Evolutionary conservation across 306 rosid genomes (phyloP).

Genomic region (Ochetophila trinervis): DNA sequence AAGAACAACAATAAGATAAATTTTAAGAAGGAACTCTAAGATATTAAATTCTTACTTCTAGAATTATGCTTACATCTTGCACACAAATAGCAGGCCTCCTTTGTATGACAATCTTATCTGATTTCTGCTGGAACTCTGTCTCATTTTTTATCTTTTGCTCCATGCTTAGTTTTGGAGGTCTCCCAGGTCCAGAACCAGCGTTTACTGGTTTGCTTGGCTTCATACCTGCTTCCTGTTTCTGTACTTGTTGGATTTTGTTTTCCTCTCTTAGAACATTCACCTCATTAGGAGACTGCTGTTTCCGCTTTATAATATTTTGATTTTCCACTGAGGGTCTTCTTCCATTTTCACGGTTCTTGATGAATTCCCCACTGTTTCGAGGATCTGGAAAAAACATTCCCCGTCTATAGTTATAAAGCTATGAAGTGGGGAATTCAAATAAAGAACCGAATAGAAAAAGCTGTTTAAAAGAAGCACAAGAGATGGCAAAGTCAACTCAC

Average conservation of each 20-base stretch:
- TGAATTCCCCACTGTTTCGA: constrained; percentile 49
- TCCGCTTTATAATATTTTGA: constrained; percentile 41
- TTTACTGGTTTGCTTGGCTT: constrained; percentile 48
- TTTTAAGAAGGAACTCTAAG: constrained; percentile 6
- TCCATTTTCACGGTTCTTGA: constrained; percentile 47
- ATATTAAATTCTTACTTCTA: neutral
- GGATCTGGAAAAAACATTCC: constrained; percentile 79
- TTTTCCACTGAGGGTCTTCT: constrained; percentile 45
- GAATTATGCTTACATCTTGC: constrained; percentile 50
- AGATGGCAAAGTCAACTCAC: constrained; percentile 59
- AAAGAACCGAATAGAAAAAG: constrained; percentile 33
- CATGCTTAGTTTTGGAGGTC: constrained; percentile 44
- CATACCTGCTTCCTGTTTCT: constrained; percentile 46
- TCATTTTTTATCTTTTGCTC: constrained; percentile 40
- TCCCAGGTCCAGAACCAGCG: constrained; percentile 46
- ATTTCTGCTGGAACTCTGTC: constrained; percentile 39
- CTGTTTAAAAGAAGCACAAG: constrained; percentile 38
- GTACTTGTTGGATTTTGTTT: constrained; percentile 38
- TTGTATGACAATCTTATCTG: constrained; percentile 36
- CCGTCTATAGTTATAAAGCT: constrained; percentile 34
- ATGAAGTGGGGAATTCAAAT: constrained; percentile 34
- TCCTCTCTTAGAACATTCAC: constrained; percentile 39
- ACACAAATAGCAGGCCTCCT: constrained; percentile 42
- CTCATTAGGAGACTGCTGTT: constrained; percentile 33
- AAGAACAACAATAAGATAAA: constrained; percentile 29